phyloP scores from a whole-genome alignment of 768 basidiomycete genomes.

The Psilocybe cyanescens region DNA sequence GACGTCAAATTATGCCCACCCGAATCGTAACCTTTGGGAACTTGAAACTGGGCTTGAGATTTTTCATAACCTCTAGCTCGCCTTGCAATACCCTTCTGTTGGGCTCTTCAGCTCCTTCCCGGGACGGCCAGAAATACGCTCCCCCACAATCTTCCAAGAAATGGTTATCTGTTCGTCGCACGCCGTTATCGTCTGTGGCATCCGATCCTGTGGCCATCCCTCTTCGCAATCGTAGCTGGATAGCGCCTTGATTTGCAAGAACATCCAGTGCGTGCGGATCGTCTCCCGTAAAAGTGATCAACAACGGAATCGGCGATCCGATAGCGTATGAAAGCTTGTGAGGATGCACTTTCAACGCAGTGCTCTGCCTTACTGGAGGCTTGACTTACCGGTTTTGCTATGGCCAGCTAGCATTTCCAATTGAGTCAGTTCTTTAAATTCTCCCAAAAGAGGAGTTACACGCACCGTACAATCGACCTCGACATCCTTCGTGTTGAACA shows the following conservation, averaged over 20 bases:
- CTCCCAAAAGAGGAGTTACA: not conserved
- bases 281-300: slow-evolving; percentile 44
- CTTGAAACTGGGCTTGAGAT: slow-evolving; percentile 43
- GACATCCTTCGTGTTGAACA: slow-evolving; percentile 36
- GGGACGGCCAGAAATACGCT: slow-evolving; percentile 54
- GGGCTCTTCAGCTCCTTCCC: slow-evolving; percentile 30
- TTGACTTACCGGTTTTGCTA: slow-evolving; percentile 44
- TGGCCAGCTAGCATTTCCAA: slow-evolving; percentile 41
- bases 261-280: slow-evolving; percentile 56
- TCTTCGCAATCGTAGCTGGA: slow-evolving; percentile 47
- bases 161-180: slow-evolving; percentile 47
- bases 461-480: slow-evolving; percentile 36
- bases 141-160: slow-evolving; percentile 44
- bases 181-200: slow-evolving; percentile 41
- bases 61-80: slow-evolving; percentile 51
- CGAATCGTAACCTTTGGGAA: slow-evolving; percentile 48
- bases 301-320: slow-evolving; percentile 55
- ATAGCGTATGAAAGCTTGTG: slow-evolving; percentile 50
- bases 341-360: not conserved
- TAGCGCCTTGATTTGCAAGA: slow-evolving; percentile 42
- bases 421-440: not conserved
- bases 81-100: slow-evolving; percentile 47
- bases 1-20: slow-evolving; percentile 34
- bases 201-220: slow-evolving; percentile 52
- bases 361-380: slow-evolving; percentile 13